Evolutionary conservation across 2,329 filamentous ascomycete species (phyloP), one percentile per base, ranked within the genome.

Genomic region (Microdochium bolleyi): DNA sequence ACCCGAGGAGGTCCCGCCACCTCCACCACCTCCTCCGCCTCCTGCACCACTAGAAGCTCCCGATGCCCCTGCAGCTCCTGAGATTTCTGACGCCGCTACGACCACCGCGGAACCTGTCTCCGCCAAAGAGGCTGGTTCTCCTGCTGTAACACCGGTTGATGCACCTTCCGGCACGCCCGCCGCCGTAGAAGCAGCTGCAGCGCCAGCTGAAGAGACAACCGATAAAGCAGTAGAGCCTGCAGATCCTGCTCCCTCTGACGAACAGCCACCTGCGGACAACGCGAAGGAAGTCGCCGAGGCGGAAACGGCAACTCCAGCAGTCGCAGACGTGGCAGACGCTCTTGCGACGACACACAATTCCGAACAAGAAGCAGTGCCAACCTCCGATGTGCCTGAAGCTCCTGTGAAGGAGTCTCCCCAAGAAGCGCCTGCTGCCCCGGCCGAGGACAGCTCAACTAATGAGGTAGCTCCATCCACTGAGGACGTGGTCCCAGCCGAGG

Each of bases 1-100:
- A 25, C 32, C 22, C 13, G 51, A 48, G 37, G 50, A 51, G 4
- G 32, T 50, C 16, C 16, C 49, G 49, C 49, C 49, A 4, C 53
- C 53, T 3, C 24, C 48, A 5, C 24, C 51, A 19, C 32, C 37
- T 25, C 3, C 51, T 4, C 24, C 48, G 9, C 32, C 37, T 9
- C 48, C 24, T 48, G 30, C 34, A 19, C 51, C 41, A 7, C 14
- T 24, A 7, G 41, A 21, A 11, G 19, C 41, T 22, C 41, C 41
- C 13, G n/a, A 16, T 46, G 7, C 41, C 7, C 14, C 19, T 22
- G 41, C 16, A 22, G 19, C 21, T 46, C n/a, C 24, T 10, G 48
- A 14, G n/a, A n/a, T n/a, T n/a, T n/a, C n/a, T n/a, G n/a, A n/a
- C n/a, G n/a, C n/a, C n/a, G n/a, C n/a, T n/a, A n/a, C n/a, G n/a